Conservation (phyloP, 495 filamentous ascomycete species). For the Physcia stellaris region DNA sequence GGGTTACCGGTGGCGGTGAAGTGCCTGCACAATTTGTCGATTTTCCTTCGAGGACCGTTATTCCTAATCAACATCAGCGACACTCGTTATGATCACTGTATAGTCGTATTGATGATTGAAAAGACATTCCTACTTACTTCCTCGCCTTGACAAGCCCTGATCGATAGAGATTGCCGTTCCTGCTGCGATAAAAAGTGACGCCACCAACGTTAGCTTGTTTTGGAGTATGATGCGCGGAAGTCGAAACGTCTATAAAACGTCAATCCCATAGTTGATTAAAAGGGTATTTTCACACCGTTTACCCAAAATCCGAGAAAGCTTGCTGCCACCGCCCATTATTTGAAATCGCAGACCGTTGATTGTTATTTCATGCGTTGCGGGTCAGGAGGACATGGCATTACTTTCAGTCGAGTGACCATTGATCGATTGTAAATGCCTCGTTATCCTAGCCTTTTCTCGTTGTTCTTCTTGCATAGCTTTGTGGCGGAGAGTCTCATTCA, state of each 20-base stretch:
- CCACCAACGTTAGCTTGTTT: slow-evolving; percentile 67
- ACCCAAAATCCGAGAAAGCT: slow-evolving; percentile 67
- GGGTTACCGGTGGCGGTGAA: slow-evolving; percentile 86
- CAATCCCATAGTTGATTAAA: slow-evolving; percentile 25
- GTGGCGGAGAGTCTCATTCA: slow-evolving; percentile 54
- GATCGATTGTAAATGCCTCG: slow-evolving; percentile 25
- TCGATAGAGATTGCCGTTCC: slow-evolving; percentile 81
- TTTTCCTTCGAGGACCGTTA: slow-evolving; percentile 39
- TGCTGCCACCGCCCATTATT: slow-evolving; percentile 68
- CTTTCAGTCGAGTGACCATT: slow-evolving; percentile 4
- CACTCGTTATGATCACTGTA: too few species aligned
- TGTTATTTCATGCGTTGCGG: slow-evolving; percentile 47
- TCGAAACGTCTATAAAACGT: slow-evolving; percentile 44
- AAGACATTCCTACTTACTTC: slow-evolving; percentile 40
- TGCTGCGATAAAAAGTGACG: slow-evolving; percentile 78
- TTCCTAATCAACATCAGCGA: too few species aligned
- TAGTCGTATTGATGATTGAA: too few species aligned
- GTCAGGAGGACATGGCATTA: slow-evolving; percentile 19
- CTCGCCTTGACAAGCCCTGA: slow-evolving; percentile 52
- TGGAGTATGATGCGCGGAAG: slow-evolving; percentile 56
- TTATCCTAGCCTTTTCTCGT: slow-evolving; percentile 48
- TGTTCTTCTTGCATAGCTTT: slow-evolving; percentile 45
- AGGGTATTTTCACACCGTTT: slow-evolving; percentile 18
- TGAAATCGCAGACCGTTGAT: slow-evolving; percentile 68
- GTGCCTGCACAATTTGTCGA: slow-evolving; percentile 68